phyloP scores from a whole-genome alignment of 2,329 filamentous ascomycete species.

The Lasiodiplodia sp. region DNA sequence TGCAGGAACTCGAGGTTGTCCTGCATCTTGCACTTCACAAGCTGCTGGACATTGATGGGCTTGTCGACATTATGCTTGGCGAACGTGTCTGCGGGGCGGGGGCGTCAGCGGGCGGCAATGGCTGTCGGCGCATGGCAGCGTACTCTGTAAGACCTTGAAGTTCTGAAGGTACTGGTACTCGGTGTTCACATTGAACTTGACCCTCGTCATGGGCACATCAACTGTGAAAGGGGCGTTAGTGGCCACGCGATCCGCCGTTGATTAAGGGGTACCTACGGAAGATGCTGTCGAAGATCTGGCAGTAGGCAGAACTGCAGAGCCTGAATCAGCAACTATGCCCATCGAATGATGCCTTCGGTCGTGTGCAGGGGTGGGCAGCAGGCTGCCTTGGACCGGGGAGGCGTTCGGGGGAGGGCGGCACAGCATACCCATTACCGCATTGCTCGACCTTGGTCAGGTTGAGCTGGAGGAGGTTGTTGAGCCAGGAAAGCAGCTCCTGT shows the following conservation, averaged over 20 bases:
- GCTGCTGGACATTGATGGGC: conserved; percentile 83
- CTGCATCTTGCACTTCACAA: conserved; percentile 99
- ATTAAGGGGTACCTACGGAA: conserved; percentile 65
- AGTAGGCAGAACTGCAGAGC: conserved; percentile 80
- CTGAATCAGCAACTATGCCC: conserved; percentile 5
- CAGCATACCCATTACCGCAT: conserved; percentile 90
- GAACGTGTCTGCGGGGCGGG: conserved; percentile 72
- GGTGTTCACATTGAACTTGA: conserved; percentile 97
- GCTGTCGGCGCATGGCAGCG: conserved; percentile 42
- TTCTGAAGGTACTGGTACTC: conserved; percentile 99
- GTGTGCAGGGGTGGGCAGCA: background rate
- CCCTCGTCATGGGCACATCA: conserved; percentile 92
- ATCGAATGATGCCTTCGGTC: background rate
- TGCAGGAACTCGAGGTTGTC: conserved; percentile 99
- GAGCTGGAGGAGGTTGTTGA: conserved; percentile 96
- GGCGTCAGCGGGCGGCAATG: conserved; percentile 13
- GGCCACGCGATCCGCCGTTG: conserved; percentile 1
- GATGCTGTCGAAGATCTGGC: conserved; percentile 98
- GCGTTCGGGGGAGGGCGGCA: conserved; percentile 32
- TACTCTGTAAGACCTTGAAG: conserved; percentile 97
- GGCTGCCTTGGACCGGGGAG: conserved; percentile 31
- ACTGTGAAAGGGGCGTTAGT: conserved; percentile 50
- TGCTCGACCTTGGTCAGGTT: conserved; percentile 99
- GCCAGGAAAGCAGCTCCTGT: conserved; percentile 95
- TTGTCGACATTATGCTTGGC: conserved; percentile 87